Evolutionary conservation across 805 yeast genomes (phyloP).

Genomic region (Kazachstania taianensis): DNA sequence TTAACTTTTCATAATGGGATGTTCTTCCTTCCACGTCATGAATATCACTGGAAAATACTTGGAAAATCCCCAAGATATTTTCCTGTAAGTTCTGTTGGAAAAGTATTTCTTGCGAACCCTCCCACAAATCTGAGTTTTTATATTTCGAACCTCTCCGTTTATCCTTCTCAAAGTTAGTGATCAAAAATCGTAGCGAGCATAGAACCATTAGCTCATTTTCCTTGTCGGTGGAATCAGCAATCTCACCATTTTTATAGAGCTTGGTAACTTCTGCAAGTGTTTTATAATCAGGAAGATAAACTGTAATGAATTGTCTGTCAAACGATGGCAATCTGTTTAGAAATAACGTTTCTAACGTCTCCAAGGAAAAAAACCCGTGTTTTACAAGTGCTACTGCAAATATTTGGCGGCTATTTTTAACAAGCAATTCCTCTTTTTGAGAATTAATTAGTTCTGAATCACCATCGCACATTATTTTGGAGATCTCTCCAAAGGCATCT

Average conservation of each 20-base stretch:
- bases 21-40: conserved; percentile 63
- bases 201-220: conserved; percentile 21
- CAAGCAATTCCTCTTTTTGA: conserved; percentile 16
- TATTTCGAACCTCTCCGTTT: conserved; percentile 21
- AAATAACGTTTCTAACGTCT: conserved; percentile 24
- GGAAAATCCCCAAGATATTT: conserved; percentile 64
- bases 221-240: conserved; percentile 4
- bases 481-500: conserved; percentile 40
- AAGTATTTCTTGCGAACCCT: conserved; percentile 19
- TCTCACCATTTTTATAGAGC: conserved; percentile 16
- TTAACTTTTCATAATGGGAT: conserved; percentile 61
- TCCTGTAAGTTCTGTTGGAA: conserved; percentile 40
- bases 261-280: conserved; percentile 28
- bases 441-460: conserved; percentile 13
- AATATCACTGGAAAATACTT: conserved; percentile 67
- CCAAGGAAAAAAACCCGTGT: conserved; percentile 25
- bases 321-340: conserved; percentile 23
- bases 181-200: conserved; percentile 19
- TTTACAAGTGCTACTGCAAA: conserved; percentile 28
- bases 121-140: conserved; percentile 21
- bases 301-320: conserved; percentile 19
- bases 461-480: conserved; percentile 22
- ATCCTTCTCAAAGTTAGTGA: conserved; percentile 23
- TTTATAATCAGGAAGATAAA: conserved; percentile 25
- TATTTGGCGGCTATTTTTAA: conserved; percentile 26